A percentile compares a stretch with the other conserved stretches of the same genome.
Conservation (phyloP, 148 eudicot genomes). For the Limonium bicolor region DNA sequence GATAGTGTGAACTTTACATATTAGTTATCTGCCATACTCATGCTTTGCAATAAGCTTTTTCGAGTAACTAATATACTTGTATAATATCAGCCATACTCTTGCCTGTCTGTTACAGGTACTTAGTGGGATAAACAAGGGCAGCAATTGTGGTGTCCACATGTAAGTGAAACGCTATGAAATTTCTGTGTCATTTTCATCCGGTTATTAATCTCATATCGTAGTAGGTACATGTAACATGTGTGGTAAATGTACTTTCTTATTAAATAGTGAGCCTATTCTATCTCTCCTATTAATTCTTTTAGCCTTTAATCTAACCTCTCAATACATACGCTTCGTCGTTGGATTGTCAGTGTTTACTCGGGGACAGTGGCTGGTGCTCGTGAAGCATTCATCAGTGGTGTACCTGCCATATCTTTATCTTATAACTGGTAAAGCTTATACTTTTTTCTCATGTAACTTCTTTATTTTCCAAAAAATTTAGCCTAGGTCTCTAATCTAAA, state of each 20-base stretch:
- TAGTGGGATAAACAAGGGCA: constrained; percentile 96
- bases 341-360: constrained; percentile 65
- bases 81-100: background rate
- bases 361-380: constrained; percentile 99
- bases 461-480: too few relatives aligned
- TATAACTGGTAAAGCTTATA: constrained; percentile 56
- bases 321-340: background rate
- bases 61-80: background rate
- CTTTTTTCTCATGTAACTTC: background rate
- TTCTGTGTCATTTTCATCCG: background rate
- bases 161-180: constrained; percentile 23
- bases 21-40: background rate
- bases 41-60: background rate
- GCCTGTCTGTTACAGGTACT: constrained; percentile 43
- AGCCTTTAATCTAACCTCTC: background rate
- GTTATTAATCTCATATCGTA: background rate
- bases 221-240: background rate
- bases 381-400: constrained; percentile 61
- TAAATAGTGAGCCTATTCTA: background rate
- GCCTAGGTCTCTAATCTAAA: too few relatives aligned
- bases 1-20: background rate
- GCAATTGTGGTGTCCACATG: constrained; percentile 92
- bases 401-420: constrained; percentile 73
- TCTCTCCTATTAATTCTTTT: background rate
- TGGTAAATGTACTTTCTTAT: background rate